phyloP scores from a whole-genome alignment of 2,329 filamentous ascomycete genomes.

The Cladorrhinum sp. region DNA sequence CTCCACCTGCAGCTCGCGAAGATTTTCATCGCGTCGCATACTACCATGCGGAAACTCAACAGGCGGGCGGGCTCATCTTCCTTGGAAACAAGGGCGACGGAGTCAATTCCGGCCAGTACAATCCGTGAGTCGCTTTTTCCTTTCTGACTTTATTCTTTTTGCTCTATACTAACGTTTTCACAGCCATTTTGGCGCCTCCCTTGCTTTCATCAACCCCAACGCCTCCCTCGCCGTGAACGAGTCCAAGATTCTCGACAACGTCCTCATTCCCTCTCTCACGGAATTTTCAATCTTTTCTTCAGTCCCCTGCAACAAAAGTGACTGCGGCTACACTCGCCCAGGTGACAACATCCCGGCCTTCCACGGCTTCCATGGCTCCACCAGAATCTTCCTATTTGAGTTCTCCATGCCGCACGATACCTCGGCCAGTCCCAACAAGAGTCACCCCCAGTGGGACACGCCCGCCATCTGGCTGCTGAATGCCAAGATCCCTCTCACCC shows the following conservation, averaged over 20 bases:
- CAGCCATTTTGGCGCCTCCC: conserved; percentile 44
- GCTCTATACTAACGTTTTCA: not conserved
- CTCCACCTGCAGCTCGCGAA: not conserved
- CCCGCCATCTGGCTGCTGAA: conserved; percentile 76
- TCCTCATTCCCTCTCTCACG: conserved; percentile 40
- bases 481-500: conserved; percentile 65
- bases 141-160: not conserved
- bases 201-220: conserved; percentile 45
- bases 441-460: conserved; percentile 60
- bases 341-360: conserved; percentile 45
- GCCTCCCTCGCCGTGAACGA: conserved; percentile 38
- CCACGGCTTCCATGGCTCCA: conserved; percentile 14
- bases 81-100: conserved; percentile 47
- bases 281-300: conserved; percentile 48
- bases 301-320: conserved; percentile 37
- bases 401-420: conserved; percentile 58
- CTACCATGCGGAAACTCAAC: conserved; percentile 42
- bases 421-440: conserved; percentile 36
- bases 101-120: conserved; percentile 35
- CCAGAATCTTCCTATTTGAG: conserved; percentile 4
- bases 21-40: conserved; percentile 44
- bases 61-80: conserved; percentile 46
- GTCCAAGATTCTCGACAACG: conserved; percentile 40
- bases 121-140: conserved; percentile 6
- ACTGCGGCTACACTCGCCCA: conserved; percentile 46